Conservation (phyloP, 176 grass and related monocot genomes). For the Oryza nivara region DNA sequence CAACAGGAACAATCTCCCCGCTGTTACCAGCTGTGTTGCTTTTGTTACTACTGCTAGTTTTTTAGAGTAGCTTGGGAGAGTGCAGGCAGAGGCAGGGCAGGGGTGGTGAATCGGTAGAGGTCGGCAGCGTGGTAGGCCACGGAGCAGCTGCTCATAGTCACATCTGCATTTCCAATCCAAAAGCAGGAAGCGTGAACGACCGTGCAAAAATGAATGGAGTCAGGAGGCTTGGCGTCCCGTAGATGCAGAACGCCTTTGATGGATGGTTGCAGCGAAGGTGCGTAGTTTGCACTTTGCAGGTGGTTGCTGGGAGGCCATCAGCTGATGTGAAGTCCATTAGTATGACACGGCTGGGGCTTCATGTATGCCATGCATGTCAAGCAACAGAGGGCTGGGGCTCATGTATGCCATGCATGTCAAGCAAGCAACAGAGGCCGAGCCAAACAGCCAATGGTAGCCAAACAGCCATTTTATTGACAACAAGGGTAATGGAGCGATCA, state of each 20-base stretch:
- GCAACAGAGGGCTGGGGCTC: slow-evolving; percentile 9
- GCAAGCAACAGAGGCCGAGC: slow-evolving; percentile 9
- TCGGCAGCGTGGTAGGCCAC: slow-evolving; percentile 40
- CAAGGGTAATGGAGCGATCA: neutral
- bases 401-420: neutral
- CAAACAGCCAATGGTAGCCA: neutral
- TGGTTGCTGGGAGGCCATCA: slow-evolving; percentile 42
- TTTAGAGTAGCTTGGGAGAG: no score
- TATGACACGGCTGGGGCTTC: slow-evolving; percentile 7
- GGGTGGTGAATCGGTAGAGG: slow-evolving; percentile 26
- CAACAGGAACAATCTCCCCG: neutral
- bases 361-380: neutral
- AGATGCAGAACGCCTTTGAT: neutral
- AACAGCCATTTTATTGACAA: no score
- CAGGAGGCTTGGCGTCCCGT: neutral
- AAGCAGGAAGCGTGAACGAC: slow-evolving; percentile 48
- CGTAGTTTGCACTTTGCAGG: neutral
- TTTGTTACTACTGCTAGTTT: slow-evolving; percentile 5
- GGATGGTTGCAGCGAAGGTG: slow-evolving; percentile 1
- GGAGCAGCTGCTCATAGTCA: slow-evolving; percentile 31
- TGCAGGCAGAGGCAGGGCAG: neutral
- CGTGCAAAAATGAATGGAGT: slow-evolving; percentile 14
- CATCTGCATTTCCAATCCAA: slow-evolving; percentile 45
- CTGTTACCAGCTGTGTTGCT: neutral
- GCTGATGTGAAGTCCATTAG: slow-evolving; percentile 2